Evolutionary conservation across 495 filamentous ascomycete species (phyloP), one percentile per base, ranked within the genome.

Genomic region (Hypoxylon lenormandii): DNA sequence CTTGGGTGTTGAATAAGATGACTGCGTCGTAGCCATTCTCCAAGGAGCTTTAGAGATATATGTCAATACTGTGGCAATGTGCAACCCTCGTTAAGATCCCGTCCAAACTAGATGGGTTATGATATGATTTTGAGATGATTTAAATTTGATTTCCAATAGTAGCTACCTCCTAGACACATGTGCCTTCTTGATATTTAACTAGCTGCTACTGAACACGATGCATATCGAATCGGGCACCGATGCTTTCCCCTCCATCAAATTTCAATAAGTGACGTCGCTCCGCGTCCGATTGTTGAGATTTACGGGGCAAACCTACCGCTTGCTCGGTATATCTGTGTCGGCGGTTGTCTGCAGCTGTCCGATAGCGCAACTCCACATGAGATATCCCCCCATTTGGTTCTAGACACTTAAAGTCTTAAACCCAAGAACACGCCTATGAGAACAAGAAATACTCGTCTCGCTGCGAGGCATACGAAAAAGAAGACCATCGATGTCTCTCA

Each of bases 1-100:
- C 80, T 83, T 45, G 77, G 80, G 51, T 74, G 81, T 75, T 79
- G 80, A 70, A 78, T 81, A 33, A 75, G 69, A 72, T 12, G 66
- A 70, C 5, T 54, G 42, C 22, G 23, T 36, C 30, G 55, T 18
- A 45, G 59, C 30, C 66, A 69, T 69, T 37, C 49, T 59, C n/a
- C 37, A 18, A 53, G 21, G 23, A 62, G 19, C 16, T 33, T 38
- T 19, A n/a, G 19, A 26, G 16, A 54, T 3, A 16, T 54, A 54
- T 3, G 21, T 54, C 38, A 46, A 49, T 48, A n/a, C n/a, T n/a
- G n/a, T n/a, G 6, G 7, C 18, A 47, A 48, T 38, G 30, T 22
- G 11, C 37, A 11, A 56, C 52, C 22, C 37, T 52, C 38, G n/a
- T 13, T 36, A 19, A 23, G 33, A 12, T 15, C 19, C 16, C 16